Evolutionary conservation across 2,329 filamentous ascomycete species (phyloP).

Genomic region (Zymoseptoria crescenta): DNA sequence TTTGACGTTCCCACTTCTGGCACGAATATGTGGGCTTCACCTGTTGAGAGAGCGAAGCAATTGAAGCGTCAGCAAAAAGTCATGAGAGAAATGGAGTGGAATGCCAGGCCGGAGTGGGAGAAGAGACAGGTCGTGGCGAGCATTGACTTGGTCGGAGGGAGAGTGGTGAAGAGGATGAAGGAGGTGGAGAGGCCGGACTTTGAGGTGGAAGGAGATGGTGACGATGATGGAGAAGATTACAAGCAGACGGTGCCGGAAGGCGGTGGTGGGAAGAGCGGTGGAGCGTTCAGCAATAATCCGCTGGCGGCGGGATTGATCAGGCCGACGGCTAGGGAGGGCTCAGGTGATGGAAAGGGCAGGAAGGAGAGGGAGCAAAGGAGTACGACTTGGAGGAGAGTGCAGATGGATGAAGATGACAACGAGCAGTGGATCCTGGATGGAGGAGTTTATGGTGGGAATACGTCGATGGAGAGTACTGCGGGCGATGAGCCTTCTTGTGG

Average conservation of each 20-base stretch:
- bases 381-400: constrained; percentile 41
- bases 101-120: constrained; percentile 76
- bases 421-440: constrained; percentile 48
- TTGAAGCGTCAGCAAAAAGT: constrained; percentile 80
- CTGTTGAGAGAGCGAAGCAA: constrained; percentile 72
- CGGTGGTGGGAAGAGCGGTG: constrained; percentile 30
- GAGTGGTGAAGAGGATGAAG: constrained; percentile 65
- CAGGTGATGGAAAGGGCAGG: constrained; percentile 40
- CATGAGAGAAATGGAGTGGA: constrained; percentile 79
- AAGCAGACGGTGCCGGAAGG: constrained; percentile 24
- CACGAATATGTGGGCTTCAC: constrained; percentile 73
- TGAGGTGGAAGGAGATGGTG: constrained; percentile 34
- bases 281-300: constrained; percentile 62
- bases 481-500: neutral
- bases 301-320: constrained; percentile 57
- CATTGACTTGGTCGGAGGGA: constrained; percentile 71
- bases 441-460: constrained; percentile 36
- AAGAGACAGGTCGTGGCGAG: constrained; percentile 78
- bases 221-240: constrained; percentile 23
- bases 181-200: constrained; percentile 49
- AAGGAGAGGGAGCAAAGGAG: constrained; percentile 34
- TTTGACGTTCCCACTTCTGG: constrained; percentile 56
- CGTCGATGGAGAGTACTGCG: neutral
- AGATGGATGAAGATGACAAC: constrained; percentile 47
- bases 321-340: constrained; percentile 48